phyloP scores from a whole-genome alignment of 1,139 yeast genomes.

The Arxiozyma telluris region DNA sequence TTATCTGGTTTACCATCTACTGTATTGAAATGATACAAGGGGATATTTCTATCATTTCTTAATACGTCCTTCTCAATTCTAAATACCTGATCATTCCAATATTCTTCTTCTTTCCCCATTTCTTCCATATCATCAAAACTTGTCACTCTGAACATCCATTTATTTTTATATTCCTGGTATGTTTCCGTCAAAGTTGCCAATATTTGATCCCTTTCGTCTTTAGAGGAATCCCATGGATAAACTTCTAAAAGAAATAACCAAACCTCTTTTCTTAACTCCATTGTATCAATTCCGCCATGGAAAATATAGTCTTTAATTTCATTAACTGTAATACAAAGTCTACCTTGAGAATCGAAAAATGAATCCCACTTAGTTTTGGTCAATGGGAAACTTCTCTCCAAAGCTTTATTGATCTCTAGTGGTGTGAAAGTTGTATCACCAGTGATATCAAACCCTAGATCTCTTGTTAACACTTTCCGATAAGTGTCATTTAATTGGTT shows the following conservation, averaged over 20 bases:
- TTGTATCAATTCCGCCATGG: slow-evolving; percentile 73
- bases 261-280: slow-evolving; percentile 54
- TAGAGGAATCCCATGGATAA: slow-evolving; percentile 80
- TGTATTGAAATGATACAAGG: slow-evolving; percentile 47
- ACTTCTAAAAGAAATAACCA: slow-evolving; percentile 83
- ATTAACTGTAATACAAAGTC: slow-evolving; percentile 57
- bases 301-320: slow-evolving; percentile 78
- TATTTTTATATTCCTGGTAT: slow-evolving; percentile 56
- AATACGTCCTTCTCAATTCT: slow-evolving; percentile 91
- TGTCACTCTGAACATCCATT: slow-evolving; percentile 38
- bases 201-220: slow-evolving; percentile 55
- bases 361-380: slow-evolving; percentile 71
- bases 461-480: slow-evolving; percentile 50
- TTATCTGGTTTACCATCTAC: slow-evolving; percentile 25
- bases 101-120: slow-evolving; percentile 52
- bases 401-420: slow-evolving; percentile 25
- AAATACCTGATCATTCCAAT: slow-evolving; percentile 80
- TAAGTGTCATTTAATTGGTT: slow-evolving; percentile 53
- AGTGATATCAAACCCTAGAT: slow-evolving; percentile 53
- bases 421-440: slow-evolving; percentile 34
- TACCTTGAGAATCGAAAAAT: slow-evolving; percentile 72
- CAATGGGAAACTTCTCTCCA: slow-evolving; percentile 42
- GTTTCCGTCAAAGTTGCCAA: slow-evolving; percentile 49
- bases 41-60: slow-evolving; percentile 76
- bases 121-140: slow-evolving; percentile 25